Evolutionary conservation across 306 rosid species (phyloP).

Genomic region (Lablab purpureus): DNA sequence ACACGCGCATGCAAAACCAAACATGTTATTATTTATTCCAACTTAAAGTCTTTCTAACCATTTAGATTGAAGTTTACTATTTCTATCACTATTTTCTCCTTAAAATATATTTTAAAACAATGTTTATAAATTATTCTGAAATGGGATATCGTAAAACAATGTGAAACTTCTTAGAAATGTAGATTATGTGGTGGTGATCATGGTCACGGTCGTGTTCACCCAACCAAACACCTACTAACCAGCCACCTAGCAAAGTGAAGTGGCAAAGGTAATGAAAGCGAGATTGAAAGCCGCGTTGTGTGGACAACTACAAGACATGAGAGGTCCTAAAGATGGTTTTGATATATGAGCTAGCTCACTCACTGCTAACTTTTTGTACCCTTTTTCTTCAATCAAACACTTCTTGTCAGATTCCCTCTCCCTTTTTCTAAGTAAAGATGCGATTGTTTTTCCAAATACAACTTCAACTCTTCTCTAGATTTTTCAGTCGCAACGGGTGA

Average conservation of each 20-base stretch:
- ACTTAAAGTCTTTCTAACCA: too few species aligned
- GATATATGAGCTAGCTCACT: conserved; percentile 17
- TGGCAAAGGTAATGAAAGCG: conserved; percentile 39
- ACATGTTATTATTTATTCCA: too few species aligned
- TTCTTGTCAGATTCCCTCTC: conserved; percentile 1
- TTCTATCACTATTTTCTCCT: too few species aligned
- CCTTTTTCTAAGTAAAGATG: background rate
- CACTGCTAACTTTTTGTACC: conserved; percentile 19
- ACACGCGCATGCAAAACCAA: conserved; percentile 20
- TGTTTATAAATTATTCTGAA: too few species aligned
- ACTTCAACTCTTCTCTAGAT: conserved; percentile 3
- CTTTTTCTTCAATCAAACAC: conserved; percentile 28
- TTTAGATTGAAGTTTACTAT: too few species aligned
- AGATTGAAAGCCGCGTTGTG: conserved; percentile 29
- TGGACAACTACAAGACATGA: conserved; percentile 43
- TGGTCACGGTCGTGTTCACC: background rate
- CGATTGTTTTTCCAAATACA: background rate
- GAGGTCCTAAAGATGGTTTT: conserved; percentile 32
- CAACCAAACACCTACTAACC: background rate
- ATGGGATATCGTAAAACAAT: too few species aligned
- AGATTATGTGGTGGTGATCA: background rate
- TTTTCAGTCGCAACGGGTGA: background rate
- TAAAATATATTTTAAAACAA: too few species aligned
- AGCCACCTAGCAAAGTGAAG: conserved; percentile 25
- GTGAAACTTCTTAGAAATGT: too few species aligned